Conservation (phyloP, 139 green algal species). For the Diplosphaera chodatii region DNA sequence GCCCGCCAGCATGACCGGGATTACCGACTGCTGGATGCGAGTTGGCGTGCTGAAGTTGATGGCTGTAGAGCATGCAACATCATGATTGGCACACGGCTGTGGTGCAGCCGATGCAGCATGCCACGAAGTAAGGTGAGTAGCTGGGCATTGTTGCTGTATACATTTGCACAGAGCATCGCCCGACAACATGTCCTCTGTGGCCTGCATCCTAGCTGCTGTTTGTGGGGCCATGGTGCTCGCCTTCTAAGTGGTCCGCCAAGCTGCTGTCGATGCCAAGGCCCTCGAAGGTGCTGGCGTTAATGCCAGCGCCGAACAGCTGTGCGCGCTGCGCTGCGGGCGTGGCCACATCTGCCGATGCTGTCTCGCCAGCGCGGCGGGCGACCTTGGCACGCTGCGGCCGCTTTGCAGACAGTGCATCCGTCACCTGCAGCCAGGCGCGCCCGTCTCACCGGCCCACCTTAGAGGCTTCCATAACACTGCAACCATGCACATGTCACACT, state of each 20-base stretch:
- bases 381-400: slow-evolving; percentile 1
- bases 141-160: too few species aligned
- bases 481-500: too few species aligned
- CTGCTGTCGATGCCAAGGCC: slow-evolving; percentile 36
- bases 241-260: slow-evolving; percentile 36
- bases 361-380: slow-evolving; percentile 15
- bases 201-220: too few species aligned
- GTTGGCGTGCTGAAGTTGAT: slow-evolving; percentile 67
- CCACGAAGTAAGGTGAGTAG: too few species aligned
- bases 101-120: too few species aligned
- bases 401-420: background rate
- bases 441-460: too few species aligned
- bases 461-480: too few species aligned
- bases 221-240: too few species aligned
- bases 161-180: background rate
- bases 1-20: slow-evolving; percentile 51
- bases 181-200: background rate
- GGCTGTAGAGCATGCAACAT: background rate
- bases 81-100: too few species aligned
- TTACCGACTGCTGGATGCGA: slow-evolving; percentile 42
- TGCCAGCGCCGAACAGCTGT: slow-evolving; percentile 32
- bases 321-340: slow-evolving; percentile 15
- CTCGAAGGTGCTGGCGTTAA: slow-evolving; percentile 21
- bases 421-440: background rate
- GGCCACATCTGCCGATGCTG: slow-evolving; percentile 19